A percentile compares a stretch with the other conserved stretches of the same genome.
Evolutionary conservation across 257 asterid species (phyloP).

Genomic region (Eustoma russellianum): DNA sequence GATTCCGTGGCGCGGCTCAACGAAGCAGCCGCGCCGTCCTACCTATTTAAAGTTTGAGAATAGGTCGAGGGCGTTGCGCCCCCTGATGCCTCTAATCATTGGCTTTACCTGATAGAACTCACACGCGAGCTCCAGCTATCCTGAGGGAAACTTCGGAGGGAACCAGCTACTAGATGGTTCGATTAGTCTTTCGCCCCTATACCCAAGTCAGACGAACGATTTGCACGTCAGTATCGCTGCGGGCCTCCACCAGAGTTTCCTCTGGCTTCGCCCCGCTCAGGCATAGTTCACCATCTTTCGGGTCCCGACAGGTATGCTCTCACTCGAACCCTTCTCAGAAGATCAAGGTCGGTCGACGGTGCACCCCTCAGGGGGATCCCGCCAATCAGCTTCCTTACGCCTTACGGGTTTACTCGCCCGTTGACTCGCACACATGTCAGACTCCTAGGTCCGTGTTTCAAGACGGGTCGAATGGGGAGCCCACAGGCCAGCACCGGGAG

Average conservation of each 20-base stretch:
- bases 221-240: constrained; percentile 47
- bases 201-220: constrained; percentile 29
- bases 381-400: constrained; percentile 20
- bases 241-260: constrained; percentile 59
- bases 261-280: constrained; percentile 46
- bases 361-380: constrained; percentile 17
- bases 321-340: constrained; percentile 29
- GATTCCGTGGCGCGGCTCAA: too few relatives aligned
- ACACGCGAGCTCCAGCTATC: constrained; percentile 25
- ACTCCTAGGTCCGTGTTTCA: constrained; percentile 5
- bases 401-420: constrained; percentile 6
- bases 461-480: constrained; percentile 4
- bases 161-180: constrained; percentile 38
- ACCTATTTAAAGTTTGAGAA: too few relatives aligned
- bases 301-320: constrained; percentile 29
- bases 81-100: constrained; percentile 13
- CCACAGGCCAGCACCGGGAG: constrained; percentile 1
- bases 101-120: constrained; percentile 17
- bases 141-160: constrained; percentile 30
- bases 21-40: too few relatives aligned
- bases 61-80: too few relatives aligned
- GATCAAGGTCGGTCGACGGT: constrained; percentile 22
- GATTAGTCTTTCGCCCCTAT: constrained; percentile 47
- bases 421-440: constrained; percentile 6
- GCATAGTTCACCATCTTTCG: constrained; percentile 32